Base-by-base conservation (phyloP, 1,284 basidiomycete species). In the Chondrostereum purpureum region DNA sequence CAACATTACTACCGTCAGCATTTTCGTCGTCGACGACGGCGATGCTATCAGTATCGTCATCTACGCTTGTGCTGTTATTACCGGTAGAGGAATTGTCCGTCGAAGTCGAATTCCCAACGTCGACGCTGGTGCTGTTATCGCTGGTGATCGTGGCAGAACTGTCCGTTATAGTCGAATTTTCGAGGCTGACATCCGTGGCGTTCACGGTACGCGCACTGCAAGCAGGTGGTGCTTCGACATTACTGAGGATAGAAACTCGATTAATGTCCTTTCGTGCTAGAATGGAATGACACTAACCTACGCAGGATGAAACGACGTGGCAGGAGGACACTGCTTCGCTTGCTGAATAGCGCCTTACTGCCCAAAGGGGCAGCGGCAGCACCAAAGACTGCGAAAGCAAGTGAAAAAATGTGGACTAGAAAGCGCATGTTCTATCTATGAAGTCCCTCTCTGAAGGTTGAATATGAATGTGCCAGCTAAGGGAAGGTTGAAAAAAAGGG, bases 291-390 rank as follows among this genome's bases (percentile, higher is more conserved):
- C 18, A n/a, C 40, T 43, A 50, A 60, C 65, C 63, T 67, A 33
- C 62, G 55, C 14, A 64, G 53, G 42, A 61, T 47, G 43, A 58
- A 61, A 18, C 59, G 57, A 33, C 64, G 60, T 24, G 58, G 58
- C 51, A 41, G 58, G 56, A 45, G 51, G 49, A 18, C 58, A 59
- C 27, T 49, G 55, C 48, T 64, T 44, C 54, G 62, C 43, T 53
- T 52, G 27, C 27, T 31, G 48, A 60, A 56, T 35, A 63, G 45
- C n/a, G 51, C 52, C 51, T 57, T 62, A 49, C 61, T 52, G 20
- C 64, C 64, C 23, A 66, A 50, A 20, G 64, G 64, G 40, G 60
- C 54, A n/a, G n/a, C n/a, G 8, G 62, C 58, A 14, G 55, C 43
- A n/a, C 50, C 55, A 10, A 58, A 50, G 46, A 61, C 49, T 35